Evolutionary conservation across 2,329 filamentous ascomycete species (phyloP).

Genomic region (Pseudogymnoascus sp.): DNA sequence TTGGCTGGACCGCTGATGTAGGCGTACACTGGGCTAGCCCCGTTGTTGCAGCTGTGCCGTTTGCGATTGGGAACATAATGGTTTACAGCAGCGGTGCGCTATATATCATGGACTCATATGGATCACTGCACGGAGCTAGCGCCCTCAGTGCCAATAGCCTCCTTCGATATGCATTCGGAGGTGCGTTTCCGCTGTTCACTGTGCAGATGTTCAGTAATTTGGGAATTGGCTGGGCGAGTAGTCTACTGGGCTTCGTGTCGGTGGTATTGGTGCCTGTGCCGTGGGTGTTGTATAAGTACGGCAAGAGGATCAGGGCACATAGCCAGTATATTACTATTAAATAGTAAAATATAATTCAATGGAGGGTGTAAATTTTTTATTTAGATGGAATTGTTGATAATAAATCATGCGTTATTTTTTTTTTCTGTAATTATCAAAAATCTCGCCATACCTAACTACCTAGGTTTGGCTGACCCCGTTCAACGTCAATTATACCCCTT

Average conservation of each 20-base stretch:
- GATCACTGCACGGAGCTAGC: slow-evolving; percentile 6
- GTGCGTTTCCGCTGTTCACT: slow-evolving; percentile 11
- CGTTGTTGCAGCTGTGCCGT: slow-evolving; percentile 20
- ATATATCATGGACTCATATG: slow-evolving; percentile 11
- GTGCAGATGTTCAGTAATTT: slow-evolving; percentile 28
- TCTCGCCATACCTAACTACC: neutral
- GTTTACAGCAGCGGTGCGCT: slow-evolving; percentile 19
- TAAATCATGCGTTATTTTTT: too few relatives aligned
- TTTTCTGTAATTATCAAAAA: too few relatives aligned
- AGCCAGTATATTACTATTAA: slow-evolving; percentile 10
- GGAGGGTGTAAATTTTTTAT: neutral
- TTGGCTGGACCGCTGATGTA: slow-evolving; percentile 45
- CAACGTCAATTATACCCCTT: neutral
- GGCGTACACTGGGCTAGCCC: slow-evolving; percentile 45
- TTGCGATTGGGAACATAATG: slow-evolving; percentile 30
- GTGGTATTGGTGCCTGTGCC: slow-evolving; percentile 32
- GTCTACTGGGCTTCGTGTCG: slow-evolving; percentile 33
- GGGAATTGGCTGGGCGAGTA: slow-evolving; percentile 33
- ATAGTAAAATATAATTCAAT: neutral
- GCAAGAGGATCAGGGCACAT: slow-evolving; percentile 24
- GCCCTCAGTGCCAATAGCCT: slow-evolving; percentile 11
- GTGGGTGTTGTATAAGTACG: slow-evolving; percentile 34
- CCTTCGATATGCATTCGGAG: slow-evolving; percentile 9
- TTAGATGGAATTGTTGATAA: neutral
- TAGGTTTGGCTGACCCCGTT: neutral